Evolutionary conservation across 495 filamentous ascomycete genomes (phyloP).

Genomic region (Penicillium goetzii): DNA sequence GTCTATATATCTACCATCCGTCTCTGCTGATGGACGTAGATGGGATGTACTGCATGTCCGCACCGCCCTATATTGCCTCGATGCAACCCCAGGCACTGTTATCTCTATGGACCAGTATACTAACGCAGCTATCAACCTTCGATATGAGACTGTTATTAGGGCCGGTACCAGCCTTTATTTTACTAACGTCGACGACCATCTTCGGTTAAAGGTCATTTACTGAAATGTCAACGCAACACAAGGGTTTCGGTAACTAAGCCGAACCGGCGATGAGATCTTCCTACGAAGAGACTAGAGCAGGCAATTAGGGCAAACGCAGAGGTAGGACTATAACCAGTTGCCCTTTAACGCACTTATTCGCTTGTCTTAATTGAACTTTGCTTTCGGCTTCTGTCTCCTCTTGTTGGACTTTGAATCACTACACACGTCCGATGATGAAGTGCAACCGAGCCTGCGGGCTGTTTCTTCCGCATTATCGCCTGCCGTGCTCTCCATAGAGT

Average conservation of each 20-base stretch:
- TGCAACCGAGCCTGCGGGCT: neutral
- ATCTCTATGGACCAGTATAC: neutral
- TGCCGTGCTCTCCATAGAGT: too few species aligned
- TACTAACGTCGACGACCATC: neutral
- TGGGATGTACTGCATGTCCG: conserved; percentile 1
- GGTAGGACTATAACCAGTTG: neutral
- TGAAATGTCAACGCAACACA: neutral
- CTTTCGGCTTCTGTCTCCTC: neutral
- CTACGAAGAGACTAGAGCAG: neutral
- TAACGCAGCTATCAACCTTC: neutral
- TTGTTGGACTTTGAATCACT: neutral
- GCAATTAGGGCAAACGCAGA: neutral
- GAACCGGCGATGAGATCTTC: neutral
- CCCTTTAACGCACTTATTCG: neutral
- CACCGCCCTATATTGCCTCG: neutral
- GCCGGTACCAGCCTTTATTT: neutral
- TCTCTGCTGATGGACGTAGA: neutral
- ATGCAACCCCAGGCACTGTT: neutral
- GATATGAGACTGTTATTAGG: neutral
- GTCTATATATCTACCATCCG: neutral
- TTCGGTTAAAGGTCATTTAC: neutral
- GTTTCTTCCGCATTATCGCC: neutral
- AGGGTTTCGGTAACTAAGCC: neutral
- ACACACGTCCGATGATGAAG: neutral
- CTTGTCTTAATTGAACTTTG: neutral